Conservation (phyloP, 2,329 filamentous ascomycete genomes). For the Fusarium hainanense region DNA sequence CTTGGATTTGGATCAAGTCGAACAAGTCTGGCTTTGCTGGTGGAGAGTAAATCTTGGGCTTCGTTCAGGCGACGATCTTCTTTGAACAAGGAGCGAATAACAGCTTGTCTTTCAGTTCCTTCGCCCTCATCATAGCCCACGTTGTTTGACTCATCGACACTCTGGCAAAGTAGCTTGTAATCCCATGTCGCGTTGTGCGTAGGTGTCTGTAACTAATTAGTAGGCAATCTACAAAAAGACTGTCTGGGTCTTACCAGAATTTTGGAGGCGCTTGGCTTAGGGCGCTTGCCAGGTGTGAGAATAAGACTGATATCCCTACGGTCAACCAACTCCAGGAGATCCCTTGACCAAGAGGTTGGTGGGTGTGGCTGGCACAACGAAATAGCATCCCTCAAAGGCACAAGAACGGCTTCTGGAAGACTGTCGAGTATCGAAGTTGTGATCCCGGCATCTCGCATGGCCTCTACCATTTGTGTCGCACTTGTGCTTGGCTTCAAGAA, state of each 20-base stretch:
- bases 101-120: constrained; percentile 83
- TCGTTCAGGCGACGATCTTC: constrained; percentile 92
- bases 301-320: constrained; percentile 82
- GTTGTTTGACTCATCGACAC: constrained; percentile 67
- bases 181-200: constrained; percentile 78
- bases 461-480: constrained; percentile 74
- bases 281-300: constrained; percentile 57
- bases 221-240: background rate
- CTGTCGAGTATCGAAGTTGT: constrained; percentile 77
- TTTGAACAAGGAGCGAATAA: constrained; percentile 88
- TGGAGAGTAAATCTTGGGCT: constrained; percentile 85
- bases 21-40: constrained; percentile 81
- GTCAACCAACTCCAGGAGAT: constrained; percentile 79
- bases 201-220: constrained; percentile 59
- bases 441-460: constrained; percentile 77
- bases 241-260: constrained; percentile 54
- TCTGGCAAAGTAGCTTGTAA: constrained; percentile 79
- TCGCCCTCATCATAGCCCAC: constrained; percentile 80
- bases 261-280: constrained; percentile 50
- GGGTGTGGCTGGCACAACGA: constrained; percentile 86
- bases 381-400: constrained; percentile 85
- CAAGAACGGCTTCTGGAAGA: constrained; percentile 84
- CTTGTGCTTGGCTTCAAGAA: constrained; percentile 63
- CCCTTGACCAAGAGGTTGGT: constrained; percentile 77
- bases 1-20: constrained; percentile 78